phyloP scores from a whole-genome alignment of 1,284 basidiomycete species.

The Sanghuangporus weigelae region DNA sequence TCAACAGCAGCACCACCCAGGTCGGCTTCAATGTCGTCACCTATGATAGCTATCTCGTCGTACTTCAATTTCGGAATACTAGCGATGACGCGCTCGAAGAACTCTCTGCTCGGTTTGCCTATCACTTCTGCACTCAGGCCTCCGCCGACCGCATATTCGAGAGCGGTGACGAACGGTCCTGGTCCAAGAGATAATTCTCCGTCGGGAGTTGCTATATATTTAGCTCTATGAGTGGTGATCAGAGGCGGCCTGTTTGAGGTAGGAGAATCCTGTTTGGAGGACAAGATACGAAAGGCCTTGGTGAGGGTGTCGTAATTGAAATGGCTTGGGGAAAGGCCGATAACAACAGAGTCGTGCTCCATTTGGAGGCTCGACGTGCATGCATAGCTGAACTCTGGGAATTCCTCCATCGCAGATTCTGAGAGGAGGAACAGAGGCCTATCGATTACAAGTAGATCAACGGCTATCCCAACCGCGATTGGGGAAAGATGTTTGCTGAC shows the following conservation, averaged over 20 bases:
- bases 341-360: constrained; percentile 56
- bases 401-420: constrained; percentile 51
- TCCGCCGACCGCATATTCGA: constrained; percentile 49
- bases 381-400: constrained; percentile 25
- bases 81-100: constrained; percentile 54
- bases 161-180: constrained; percentile 61
- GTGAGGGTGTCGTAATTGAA: constrained; percentile 58
- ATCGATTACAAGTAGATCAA: not conserved
- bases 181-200: constrained; percentile 57
- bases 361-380: constrained; percentile 17
- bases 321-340: constrained; percentile 53
- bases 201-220: constrained; percentile 39
- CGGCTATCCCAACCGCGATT: not conserved
- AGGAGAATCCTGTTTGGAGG: constrained; percentile 26
- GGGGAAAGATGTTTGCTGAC: constrained; percentile 28
- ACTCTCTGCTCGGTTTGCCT: constrained; percentile 58
- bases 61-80: constrained; percentile 32
- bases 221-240: constrained; percentile 54
- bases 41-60: constrained; percentile 48
- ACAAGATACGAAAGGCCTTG: constrained; percentile 60
- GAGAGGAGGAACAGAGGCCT: constrained; percentile 61
- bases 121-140: constrained; percentile 44
- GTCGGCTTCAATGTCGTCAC: constrained; percentile 64
- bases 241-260: constrained; percentile 28
- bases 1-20: constrained; percentile 58